phyloP scores from a whole-genome alignment of 805 yeast species.

The Dipodascopsis tothii region DNA sequence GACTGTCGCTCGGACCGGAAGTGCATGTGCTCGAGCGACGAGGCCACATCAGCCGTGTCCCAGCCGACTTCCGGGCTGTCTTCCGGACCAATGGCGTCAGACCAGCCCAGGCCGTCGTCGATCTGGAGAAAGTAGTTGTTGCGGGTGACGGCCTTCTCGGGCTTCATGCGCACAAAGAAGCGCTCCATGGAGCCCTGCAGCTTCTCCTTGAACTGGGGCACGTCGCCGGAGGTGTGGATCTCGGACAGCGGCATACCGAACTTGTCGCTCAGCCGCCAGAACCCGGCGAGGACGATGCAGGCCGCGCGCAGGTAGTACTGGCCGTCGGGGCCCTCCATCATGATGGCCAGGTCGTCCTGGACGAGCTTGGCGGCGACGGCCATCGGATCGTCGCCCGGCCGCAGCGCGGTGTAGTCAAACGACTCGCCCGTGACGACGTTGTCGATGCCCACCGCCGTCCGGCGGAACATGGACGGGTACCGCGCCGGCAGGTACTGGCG shows the following conservation, averaged over 20 bases:
- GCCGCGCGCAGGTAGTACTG: constrained; percentile 53
- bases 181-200: constrained; percentile 59
- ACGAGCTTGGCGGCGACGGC: constrained; percentile 48
- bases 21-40: constrained; percentile 40
- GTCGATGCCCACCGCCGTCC: constrained; percentile 42
- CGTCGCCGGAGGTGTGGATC: constrained; percentile 61
- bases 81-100: constrained; percentile 55
- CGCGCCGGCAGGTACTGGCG: constrained; percentile 47
- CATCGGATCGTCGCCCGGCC: constrained; percentile 47
- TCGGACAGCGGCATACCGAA: constrained; percentile 46
- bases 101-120: constrained; percentile 58
- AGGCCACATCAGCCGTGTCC: constrained; percentile 49
- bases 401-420: constrained; percentile 30
- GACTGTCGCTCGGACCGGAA: constrained; percentile 62
- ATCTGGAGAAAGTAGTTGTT: constrained; percentile 57
- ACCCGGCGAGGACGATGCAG: constrained; percentile 55
- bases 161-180: constrained; percentile 49
- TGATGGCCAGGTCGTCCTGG: constrained; percentile 62
- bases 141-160: constrained; percentile 58
- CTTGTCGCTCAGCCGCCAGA: constrained; percentile 62
- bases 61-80: constrained; percentile 48
- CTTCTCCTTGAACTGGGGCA: constrained; percentile 55
- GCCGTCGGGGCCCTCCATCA: constrained; percentile 55
- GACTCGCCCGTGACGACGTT: constrained; percentile 50
- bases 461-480: constrained; percentile 47